Conservation (phyloP, 139 green algal species). For the Coelastrella sp. region DNA sequence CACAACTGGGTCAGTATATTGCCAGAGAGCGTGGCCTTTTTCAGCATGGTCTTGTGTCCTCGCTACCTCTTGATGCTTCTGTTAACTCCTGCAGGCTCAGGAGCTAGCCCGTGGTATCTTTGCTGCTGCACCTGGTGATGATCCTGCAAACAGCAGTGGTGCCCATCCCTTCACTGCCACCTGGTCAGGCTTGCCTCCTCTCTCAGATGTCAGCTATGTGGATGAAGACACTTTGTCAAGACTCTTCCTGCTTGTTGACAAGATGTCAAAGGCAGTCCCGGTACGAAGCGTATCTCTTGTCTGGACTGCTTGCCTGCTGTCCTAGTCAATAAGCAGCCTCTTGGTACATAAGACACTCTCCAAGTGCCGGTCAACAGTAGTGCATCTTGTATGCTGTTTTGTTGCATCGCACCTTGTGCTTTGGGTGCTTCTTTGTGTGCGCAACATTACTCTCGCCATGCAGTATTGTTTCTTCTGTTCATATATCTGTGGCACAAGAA, state of each 20-base stretch:
- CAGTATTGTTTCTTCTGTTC: too few species aligned
- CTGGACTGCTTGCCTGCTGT: too few species aligned
- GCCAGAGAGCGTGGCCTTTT: background rate
- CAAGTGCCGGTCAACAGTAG: too few species aligned
- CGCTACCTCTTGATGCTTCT: background rate
- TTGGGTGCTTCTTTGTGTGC: too few species aligned
- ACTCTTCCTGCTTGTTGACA: constrained; percentile 21
- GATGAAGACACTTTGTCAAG: background rate
- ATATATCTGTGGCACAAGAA: too few species aligned
- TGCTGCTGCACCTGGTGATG: background rate
- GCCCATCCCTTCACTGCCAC: background rate
- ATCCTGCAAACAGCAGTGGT: background rate
- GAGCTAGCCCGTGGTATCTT: constrained; percentile 5
- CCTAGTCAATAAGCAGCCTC: too few species aligned
- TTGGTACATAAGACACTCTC: too few species aligned
- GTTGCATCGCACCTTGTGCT: too few species aligned
- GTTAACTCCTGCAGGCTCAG: background rate
- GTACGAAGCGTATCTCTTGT: background rate
- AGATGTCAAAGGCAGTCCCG: background rate
- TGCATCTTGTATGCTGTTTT: too few species aligned
- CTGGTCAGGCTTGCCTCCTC: background rate
- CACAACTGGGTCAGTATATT: background rate
- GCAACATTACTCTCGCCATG: too few species aligned
- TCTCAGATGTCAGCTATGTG: background rate
- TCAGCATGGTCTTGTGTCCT: background rate